A percentile compares a stretch with the other conserved stretches of the same genome.
Evolutionary conservation across 164 flowering plant species (phyloP).

Genomic region (Hamamelis virginiana): DNA sequence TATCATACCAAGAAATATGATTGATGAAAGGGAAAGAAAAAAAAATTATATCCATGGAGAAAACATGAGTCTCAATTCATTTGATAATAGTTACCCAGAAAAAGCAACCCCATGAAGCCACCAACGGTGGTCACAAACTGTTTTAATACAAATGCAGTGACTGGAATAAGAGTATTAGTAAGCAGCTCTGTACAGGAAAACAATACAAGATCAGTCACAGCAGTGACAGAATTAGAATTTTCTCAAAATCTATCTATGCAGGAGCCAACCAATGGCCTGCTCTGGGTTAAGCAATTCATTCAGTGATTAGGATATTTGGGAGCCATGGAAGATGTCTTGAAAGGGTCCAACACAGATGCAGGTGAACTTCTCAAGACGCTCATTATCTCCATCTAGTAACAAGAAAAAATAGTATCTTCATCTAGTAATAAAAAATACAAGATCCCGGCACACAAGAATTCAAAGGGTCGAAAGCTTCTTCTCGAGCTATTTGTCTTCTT

Average conservation of each 20-base stretch:
- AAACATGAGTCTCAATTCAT: too few species aligned
- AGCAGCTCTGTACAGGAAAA: slow-evolving; percentile 18
- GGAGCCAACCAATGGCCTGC: slow-evolving; percentile 5
- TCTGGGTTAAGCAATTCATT: background rate
- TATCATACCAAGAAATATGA: too few species aligned
- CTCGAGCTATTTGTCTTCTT: slow-evolving; percentile 16
- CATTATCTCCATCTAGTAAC: background rate
- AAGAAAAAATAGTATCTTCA: too few species aligned
- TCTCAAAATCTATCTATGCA: background rate
- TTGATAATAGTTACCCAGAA: too few species aligned
- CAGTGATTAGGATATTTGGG: background rate
- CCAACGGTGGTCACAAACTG: too few species aligned
- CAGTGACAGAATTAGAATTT: background rate
- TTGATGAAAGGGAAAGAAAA: too few species aligned
- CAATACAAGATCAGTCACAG: slow-evolving; percentile 6
- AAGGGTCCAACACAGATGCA: background rate
- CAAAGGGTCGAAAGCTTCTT: slow-evolving; percentile 18
- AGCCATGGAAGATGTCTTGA: background rate
- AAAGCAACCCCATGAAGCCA: too few species aligned
- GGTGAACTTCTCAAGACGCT: background rate
- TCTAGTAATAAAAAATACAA: background rate
- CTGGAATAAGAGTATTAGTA: too few species aligned
- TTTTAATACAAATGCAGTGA: too few species aligned
- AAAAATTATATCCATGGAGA: too few species aligned
- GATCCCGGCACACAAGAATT: slow-evolving; percentile 1